A percentile compares a stretch with the other conserved stretches of the same genome.
phyloP scores from a whole-genome alignment of 306 rosid genomes.

The Alnus glutinosa region DNA sequence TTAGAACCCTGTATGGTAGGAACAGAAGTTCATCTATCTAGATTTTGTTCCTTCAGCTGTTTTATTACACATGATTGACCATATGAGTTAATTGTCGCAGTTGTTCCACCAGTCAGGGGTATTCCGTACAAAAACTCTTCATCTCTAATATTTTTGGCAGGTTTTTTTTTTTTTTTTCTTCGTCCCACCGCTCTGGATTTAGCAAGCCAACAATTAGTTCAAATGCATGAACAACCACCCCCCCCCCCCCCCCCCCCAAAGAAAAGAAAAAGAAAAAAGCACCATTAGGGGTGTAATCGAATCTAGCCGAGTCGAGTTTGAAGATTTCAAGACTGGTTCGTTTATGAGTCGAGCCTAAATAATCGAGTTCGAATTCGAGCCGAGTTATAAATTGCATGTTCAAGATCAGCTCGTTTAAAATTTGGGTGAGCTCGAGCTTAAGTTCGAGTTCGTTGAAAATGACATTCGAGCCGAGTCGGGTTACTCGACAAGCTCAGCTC shows the following conservation, averaged over 20 bases:
- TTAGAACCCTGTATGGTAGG: conserved; percentile 28
- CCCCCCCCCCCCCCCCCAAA: background rate
- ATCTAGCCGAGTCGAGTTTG: too few relatives aligned
- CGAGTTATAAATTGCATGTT: too few relatives aligned
- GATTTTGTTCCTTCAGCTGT: conserved; percentile 20
- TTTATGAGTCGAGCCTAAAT: too few relatives aligned
- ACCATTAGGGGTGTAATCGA: too few relatives aligned
- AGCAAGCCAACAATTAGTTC: background rate
- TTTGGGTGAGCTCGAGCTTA: too few relatives aligned
- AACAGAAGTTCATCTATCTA: conserved; percentile 34
- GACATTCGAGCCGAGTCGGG: too few relatives aligned
- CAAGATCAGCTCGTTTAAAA: too few relatives aligned
- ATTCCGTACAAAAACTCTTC: background rate
- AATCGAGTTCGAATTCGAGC: too few relatives aligned
- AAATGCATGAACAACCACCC: background rate
- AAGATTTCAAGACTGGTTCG: too few relatives aligned
- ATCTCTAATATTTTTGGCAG: background rate
- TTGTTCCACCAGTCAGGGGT: background rate
- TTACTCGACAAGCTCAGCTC: too few relatives aligned
- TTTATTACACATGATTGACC: background rate
- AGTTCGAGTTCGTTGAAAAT: too few relatives aligned
- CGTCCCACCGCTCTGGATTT: background rate
- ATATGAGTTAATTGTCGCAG: background rate
- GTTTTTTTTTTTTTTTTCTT: background rate
- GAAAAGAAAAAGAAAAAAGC: too few relatives aligned